Conservation (phyloP, 2,329 filamentous ascomycete genomes). For the Colletotrichum shisoi region DNA sequence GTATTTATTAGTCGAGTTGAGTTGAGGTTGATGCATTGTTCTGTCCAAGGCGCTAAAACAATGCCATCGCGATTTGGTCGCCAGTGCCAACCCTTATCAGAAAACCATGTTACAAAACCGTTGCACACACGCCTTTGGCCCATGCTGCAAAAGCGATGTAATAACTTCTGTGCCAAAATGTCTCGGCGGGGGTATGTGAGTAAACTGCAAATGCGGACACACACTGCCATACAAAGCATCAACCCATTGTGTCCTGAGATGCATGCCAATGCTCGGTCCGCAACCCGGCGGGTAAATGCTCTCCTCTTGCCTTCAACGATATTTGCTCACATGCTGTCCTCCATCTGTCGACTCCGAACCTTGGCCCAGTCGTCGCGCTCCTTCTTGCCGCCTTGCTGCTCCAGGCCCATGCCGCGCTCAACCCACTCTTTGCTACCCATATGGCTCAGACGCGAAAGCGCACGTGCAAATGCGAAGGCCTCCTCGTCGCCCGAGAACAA, state of each 20-base stretch:
- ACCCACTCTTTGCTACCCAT: conserved; percentile 98
- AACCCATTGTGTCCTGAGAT: conserved; percentile 9
- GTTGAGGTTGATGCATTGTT: too few species aligned
- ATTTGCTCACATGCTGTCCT: conserved; percentile 66
- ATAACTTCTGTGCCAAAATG: neutral
- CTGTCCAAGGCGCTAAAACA: neutral
- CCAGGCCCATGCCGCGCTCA: conserved; percentile 76
- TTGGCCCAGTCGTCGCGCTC: conserved; percentile 72
- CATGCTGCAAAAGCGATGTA: neutral
- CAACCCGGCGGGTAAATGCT: conserved; percentile 7
- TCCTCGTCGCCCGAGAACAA: conserved; percentile 96
- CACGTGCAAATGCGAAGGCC: conserved; percentile 92
- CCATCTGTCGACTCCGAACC: conserved; percentile 72
- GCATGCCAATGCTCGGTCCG: conserved; percentile 12
- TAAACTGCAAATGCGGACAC: conserved; percentile 22
- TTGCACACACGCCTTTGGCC: neutral
- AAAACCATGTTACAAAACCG: neutral
- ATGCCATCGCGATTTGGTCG: neutral
- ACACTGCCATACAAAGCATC: conserved; percentile 7
- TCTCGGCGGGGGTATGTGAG: conserved; percentile 25
- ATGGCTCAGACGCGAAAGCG: conserved; percentile 81
- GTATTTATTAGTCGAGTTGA: conserved; percentile 46
- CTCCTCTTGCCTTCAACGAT: neutral
- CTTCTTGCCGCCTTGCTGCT: conserved; percentile 68
- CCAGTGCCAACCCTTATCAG: neutral